phyloP scores from a whole-genome alignment of 257 asterid species.

The Verbascum thapsus region DNA sequence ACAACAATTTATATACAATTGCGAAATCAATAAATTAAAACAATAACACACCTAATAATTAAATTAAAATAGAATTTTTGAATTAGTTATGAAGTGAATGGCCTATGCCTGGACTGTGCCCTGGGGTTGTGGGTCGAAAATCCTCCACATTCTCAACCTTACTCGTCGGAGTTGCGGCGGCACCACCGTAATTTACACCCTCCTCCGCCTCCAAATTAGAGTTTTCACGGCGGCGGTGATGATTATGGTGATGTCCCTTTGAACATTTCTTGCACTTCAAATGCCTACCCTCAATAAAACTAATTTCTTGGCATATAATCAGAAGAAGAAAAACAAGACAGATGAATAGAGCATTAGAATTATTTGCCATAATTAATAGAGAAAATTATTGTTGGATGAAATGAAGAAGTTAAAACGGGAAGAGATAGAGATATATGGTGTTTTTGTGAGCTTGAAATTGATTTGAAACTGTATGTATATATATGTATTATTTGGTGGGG shows the following conservation, averaged over 20 bases:
- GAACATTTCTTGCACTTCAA: constrained; percentile 32
- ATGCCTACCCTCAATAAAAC: constrained; percentile 30
- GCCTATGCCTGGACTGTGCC: constrained; percentile 42
- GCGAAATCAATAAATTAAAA: background rate
- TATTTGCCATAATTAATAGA: constrained; percentile 20
- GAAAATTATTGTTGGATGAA: too few species aligned
- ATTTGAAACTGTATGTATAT: constrained; percentile 11
- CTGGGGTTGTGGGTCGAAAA: constrained; percentile 40
- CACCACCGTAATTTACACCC: background rate
- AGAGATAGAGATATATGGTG: too few species aligned
- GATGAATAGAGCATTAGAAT: constrained; percentile 1
- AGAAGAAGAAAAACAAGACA: constrained; percentile 10
- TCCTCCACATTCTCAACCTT: constrained; percentile 26
- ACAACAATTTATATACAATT: too few species aligned
- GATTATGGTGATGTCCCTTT: constrained; percentile 16
- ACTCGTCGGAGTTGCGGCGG: constrained; percentile 5
- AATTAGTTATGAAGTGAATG: constrained; percentile 31
- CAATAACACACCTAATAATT: too few species aligned
- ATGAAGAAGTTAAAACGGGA: too few species aligned
- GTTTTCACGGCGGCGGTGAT: background rate
- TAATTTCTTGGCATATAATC: constrained; percentile 17
- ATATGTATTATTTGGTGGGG: too few species aligned
- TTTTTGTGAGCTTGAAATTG: constrained; percentile 1
- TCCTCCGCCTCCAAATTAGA: background rate
- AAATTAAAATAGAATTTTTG: background rate